phyloP scores from a whole-genome alignment of 352 stramenopile species.

The Phytophthora citrophthora region DNA sequence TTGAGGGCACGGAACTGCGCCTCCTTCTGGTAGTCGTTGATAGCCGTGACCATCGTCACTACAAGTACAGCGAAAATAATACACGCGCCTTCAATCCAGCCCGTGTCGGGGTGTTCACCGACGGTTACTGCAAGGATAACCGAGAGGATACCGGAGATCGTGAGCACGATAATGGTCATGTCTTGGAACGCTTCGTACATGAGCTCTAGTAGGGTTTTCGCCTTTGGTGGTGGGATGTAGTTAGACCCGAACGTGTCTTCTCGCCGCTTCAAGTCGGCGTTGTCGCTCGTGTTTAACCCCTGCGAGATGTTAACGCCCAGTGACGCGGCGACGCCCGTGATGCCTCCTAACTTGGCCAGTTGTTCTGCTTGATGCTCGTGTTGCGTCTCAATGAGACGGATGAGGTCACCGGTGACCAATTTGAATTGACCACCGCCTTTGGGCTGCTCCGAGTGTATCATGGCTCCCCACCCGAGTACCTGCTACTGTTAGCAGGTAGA shows the following conservation, averaged over 20 bases:
- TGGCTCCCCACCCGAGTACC: slow-evolving; percentile 23
- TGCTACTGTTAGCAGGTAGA: slow-evolving; percentile 9
- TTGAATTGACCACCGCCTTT: slow-evolving; percentile 45
- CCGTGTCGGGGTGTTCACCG: slow-evolving; percentile 61
- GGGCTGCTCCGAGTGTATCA: slow-evolving; percentile 43
- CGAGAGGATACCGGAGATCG: slow-evolving; percentile 59
- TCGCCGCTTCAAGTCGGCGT: slow-evolving; percentile 48
- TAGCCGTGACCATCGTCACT: slow-evolving; percentile 89
- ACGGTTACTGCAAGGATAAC: slow-evolving; percentile 59
- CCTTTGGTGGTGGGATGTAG: slow-evolving; percentile 61
- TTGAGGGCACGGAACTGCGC: slow-evolving; percentile 90
- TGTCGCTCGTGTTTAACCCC: slow-evolving; percentile 61
- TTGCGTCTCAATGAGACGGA: slow-evolving; percentile 74
- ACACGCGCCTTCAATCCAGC: slow-evolving; percentile 92
- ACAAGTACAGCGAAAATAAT: slow-evolving; percentile 93
- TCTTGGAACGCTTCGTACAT: slow-evolving; percentile 92
- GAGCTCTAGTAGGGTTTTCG: slow-evolving; percentile 71
- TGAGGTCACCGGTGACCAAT: slow-evolving; percentile 59
- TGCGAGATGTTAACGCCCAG: slow-evolving; percentile 52
- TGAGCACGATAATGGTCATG: slow-evolving; percentile 74
- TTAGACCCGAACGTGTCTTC: slow-evolving; percentile 73
- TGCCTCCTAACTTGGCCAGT: slow-evolving; percentile 56
- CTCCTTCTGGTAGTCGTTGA: slow-evolving; percentile 95
- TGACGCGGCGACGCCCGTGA: slow-evolving; percentile 58
- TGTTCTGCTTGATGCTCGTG: slow-evolving; percentile 65